phyloP scores from a whole-genome alignment of 257 asterid species.

The Forsythia suspensa region DNA sequence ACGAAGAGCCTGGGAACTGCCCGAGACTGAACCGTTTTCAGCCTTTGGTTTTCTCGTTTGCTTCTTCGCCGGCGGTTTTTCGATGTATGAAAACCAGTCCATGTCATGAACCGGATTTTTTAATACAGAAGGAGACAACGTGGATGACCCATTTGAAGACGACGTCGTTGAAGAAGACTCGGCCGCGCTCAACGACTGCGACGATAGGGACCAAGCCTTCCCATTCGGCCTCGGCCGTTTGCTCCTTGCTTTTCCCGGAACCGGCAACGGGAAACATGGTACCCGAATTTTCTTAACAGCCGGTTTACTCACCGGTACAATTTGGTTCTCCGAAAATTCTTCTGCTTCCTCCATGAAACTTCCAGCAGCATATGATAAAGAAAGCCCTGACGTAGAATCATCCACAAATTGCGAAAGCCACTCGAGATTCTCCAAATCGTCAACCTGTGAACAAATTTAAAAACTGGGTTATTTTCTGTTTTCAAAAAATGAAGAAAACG shows the following conservation, averaged over 20 bases:
- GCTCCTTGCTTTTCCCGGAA: conserved; percentile 51
- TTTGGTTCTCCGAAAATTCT: conserved; percentile 21
- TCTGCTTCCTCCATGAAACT: conserved; percentile 38
- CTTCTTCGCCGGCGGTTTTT: conserved; percentile 56
- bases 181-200: conserved; percentile 40
- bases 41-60: conserved; percentile 40
- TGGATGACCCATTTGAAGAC: conserved; percentile 44
- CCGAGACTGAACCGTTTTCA: conserved; percentile 44
- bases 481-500: not conserved
- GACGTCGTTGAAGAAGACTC: conserved; percentile 50
- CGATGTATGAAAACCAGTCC: conserved; percentile 39
- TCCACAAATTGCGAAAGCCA: conserved; percentile 83
- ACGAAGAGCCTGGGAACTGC: conserved; percentile 30
- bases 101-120: conserved; percentile 32
- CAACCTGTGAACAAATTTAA: conserved; percentile 44
- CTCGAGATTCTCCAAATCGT: conserved; percentile 75
- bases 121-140: conserved; percentile 26
- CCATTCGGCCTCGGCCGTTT: conserved; percentile 47
- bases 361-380: conserved; percentile 46
- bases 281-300: conserved; percentile 24
- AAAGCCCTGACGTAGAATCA: conserved; percentile 53
- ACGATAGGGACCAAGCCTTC: conserved; percentile 43
- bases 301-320: conserved; percentile 31
- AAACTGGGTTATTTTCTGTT: not conserved
- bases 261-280: conserved; percentile 38